These are phyloP conservation scores for Zygnema cylindricum DNA, from an alignment of 139 green algal genomes.

Conservation along the genomic window DNA sequence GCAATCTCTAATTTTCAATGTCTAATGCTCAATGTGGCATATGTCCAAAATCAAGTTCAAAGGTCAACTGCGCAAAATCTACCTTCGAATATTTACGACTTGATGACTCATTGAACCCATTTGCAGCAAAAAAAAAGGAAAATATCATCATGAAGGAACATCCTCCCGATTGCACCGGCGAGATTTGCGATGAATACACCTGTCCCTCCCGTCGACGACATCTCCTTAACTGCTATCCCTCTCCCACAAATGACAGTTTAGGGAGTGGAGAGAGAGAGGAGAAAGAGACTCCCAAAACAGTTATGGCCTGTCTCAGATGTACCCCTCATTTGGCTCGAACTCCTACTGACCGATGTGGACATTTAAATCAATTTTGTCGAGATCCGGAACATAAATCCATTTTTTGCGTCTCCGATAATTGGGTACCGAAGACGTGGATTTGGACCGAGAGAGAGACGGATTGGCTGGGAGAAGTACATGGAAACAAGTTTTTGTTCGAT, in stretches of 20 bases:
- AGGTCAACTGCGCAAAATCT: background rate
- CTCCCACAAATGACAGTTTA: background rate
- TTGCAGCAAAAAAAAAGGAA: background rate
- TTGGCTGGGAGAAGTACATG: background rate
- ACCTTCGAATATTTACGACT: background rate
- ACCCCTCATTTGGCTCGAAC: background rate
- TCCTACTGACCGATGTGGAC: background rate
- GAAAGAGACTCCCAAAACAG: background rate
- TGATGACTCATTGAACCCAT: background rate
- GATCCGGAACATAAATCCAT: background rate
- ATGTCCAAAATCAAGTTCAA: background rate
- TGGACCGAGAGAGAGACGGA: background rate
- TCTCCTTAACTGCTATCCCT: background rate
- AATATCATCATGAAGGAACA: constrained; percentile 8
- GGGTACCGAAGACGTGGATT: background rate
- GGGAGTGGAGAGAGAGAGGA: too few species aligned
- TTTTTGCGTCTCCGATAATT: background rate
- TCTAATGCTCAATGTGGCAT: background rate
- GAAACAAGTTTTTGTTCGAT: background rate
- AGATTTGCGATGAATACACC: constrained; percentile 17
- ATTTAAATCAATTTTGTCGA: constrained; percentile 5
- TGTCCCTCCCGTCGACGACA: background rate
- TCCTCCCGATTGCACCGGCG: background rate
- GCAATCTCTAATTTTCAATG: too few species aligned
- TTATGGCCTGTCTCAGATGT: background rate